phyloP scores from a whole-genome alignment of 768 basidiomycete genomes.

The Hemileccinum rubropunctum region DNA sequence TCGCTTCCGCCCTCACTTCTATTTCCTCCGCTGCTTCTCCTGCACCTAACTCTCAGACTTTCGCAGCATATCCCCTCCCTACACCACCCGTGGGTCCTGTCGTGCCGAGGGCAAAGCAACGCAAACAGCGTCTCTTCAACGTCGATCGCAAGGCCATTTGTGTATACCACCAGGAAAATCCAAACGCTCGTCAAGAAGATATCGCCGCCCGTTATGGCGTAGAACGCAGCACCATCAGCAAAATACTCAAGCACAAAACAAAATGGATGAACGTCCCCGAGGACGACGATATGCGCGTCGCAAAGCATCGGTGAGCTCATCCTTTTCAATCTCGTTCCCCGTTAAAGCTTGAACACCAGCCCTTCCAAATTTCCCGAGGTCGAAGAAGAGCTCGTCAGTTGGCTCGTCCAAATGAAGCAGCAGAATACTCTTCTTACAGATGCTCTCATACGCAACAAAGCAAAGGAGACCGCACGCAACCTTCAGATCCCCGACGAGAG shows the following conservation, averaged over 20 bases:
- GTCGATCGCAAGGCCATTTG: slow-evolving; percentile 77
- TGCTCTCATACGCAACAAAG: slow-evolving; percentile 57
- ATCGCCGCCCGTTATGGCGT: slow-evolving; percentile 75
- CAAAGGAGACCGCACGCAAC: slow-evolving; percentile 58
- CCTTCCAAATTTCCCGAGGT: slow-evolving; percentile 81
- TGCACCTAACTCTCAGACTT: slow-evolving; percentile 30
- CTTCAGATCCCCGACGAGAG: slow-evolving; percentile 61
- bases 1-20: slow-evolving; percentile 51
- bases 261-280: slow-evolving; percentile 73
- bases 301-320: slow-evolving; percentile 62
- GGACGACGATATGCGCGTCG: slow-evolving; percentile 53
- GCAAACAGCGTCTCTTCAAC: slow-evolving; percentile 73
- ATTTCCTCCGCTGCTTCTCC: slow-evolving; percentile 41
- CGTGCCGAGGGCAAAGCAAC: slow-evolving; percentile 46
- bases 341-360: slow-evolving; percentile 34
- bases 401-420: slow-evolving; percentile 56
- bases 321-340: slow-evolving; percentile 3
- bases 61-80: slow-evolving; percentile 29
- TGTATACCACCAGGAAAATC: slow-evolving; percentile 57
- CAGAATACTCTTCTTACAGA: slow-evolving; percentile 58
- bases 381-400: slow-evolving; percentile 60
- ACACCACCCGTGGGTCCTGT: slow-evolving; percentile 28
- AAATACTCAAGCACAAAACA: slow-evolving; percentile 83
- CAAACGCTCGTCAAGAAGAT: slow-evolving; percentile 76
- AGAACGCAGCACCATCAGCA: slow-evolving; percentile 91